These are phyloP conservation scores for Pichia sp. DNA, from an alignment of 1,139 yeast species.

Conservation along the genomic window DNA sequence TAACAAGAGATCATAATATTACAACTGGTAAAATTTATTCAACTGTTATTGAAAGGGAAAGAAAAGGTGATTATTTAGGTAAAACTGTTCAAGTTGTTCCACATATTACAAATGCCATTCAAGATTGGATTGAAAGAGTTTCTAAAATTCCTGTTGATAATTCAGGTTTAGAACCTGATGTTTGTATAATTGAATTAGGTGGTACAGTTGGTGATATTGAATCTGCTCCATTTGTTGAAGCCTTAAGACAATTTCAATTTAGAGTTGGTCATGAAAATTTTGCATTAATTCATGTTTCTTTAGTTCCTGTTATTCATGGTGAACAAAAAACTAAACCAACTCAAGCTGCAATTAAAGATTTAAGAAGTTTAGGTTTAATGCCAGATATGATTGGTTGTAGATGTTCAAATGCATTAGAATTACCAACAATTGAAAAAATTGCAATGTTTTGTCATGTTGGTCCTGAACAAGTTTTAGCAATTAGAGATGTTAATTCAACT, in stretches of 20 bases:
- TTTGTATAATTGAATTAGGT: slow-evolving; percentile 94
- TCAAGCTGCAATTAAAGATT: slow-evolving; percentile 96
- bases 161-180: slow-evolving; percentile 81
- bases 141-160: slow-evolving; percentile 90
- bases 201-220: slow-evolving; percentile 99
- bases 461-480: slow-evolving; percentile 93
- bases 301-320: slow-evolving; percentile 96
- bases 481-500: slow-evolving; percentile 94
- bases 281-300: slow-evolving; percentile 92
- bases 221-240: slow-evolving; percentile 98
- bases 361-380: slow-evolving; percentile 87
- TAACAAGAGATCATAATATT: slow-evolving; percentile 90
- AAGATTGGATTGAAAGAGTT: slow-evolving; percentile 97
- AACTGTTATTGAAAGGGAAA: slow-evolving; percentile 88
- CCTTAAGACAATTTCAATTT: slow-evolving; percentile 96
- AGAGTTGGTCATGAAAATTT: slow-evolving; percentile 92
- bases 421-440: slow-evolving; percentile 83
- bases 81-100: slow-evolving; percentile 99
- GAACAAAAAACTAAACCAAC: slow-evolving; percentile 99
- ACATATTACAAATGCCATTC: slow-evolving; percentile 93
- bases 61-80: slow-evolving; percentile 96
- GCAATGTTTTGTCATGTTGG: slow-evolving; percentile 99
- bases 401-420: slow-evolving; percentile 78
- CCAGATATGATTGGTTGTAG: slow-evolving; percentile 99
- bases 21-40: slow-evolving; percentile 97